A percentile compares a stretch with the other conserved stretches of the same genome.
Conservation (phyloP, 208 protist species). For the Trypanosoma mega region DNA sequence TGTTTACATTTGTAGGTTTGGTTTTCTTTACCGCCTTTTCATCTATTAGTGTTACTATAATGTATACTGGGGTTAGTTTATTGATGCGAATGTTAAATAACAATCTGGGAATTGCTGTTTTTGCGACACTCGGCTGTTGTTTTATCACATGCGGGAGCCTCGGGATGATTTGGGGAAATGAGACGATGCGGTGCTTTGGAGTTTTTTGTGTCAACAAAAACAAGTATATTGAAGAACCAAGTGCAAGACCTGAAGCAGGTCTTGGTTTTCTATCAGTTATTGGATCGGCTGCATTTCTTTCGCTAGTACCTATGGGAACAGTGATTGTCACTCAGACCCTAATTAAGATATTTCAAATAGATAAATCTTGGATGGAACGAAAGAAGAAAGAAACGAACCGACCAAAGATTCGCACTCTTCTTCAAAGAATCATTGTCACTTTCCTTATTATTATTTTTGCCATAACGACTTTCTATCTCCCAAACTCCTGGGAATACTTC, state of each 20-base stretch:
- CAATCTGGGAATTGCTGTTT: constrained; percentile 1
- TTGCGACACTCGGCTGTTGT: constrained; percentile 8
- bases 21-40: constrained; percentile 23
- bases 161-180: constrained; percentile 26
- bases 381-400: background rate
- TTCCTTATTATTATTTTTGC: constrained; percentile 28
- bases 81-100: background rate
- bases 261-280: constrained; percentile 23
- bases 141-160: constrained; percentile 17
- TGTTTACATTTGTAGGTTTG: constrained; percentile 22
- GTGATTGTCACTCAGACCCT: constrained; percentile 10
- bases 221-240: constrained; percentile 9
- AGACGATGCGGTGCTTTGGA: constrained; percentile 25
- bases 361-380: background rate
- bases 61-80: constrained; percentile 19
- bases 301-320: constrained; percentile 29
- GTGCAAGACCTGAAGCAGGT: constrained; percentile 24
- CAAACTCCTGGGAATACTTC: constrained; percentile 44
- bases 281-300: constrained; percentile 21
- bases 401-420: background rate
- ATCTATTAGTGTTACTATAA: constrained; percentile 12
- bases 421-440: constrained; percentile 2
- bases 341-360: background rate
- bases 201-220: constrained; percentile 32
- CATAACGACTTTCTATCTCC: constrained; percentile 48